These are phyloP conservation scores for Heterobasidion annosum DNA, from an alignment of 1,284 basidiomycete genomes.

Conservation along the genomic window DNA sequence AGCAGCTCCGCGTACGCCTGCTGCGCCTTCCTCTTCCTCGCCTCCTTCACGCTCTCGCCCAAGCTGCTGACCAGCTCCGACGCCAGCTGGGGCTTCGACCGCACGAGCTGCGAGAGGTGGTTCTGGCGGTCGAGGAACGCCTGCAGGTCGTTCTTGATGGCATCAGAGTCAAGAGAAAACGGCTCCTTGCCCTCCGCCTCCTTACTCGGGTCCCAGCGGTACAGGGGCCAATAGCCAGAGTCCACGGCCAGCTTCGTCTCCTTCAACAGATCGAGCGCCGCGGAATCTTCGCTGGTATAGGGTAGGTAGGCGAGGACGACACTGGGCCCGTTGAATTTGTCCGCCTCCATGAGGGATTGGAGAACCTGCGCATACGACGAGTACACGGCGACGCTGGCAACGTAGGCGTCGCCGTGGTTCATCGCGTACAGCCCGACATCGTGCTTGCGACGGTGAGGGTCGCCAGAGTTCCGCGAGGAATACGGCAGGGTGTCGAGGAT, in stretches of 20 bases:
- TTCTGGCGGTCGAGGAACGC: constrained; percentile 95
- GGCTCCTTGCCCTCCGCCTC: constrained; percentile 72
- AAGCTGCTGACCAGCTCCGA: constrained; percentile 80
- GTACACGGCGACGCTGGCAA: constrained; percentile 92
- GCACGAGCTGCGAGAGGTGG: constrained; percentile 88
- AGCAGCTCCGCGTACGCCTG: constrained; percentile 85
- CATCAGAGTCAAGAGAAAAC: constrained; percentile 90
- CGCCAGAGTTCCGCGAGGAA: constrained; percentile 60
- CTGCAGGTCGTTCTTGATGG: constrained; percentile 91
- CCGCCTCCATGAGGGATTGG: constrained; percentile 89
- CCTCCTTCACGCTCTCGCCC: constrained; percentile 79
- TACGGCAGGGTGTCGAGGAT: constrained; percentile 93
- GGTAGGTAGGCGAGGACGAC: constrained; percentile 95
- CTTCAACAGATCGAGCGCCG: constrained; percentile 85
- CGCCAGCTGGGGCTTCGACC: constrained; percentile 74
- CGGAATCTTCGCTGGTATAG: constrained; percentile 67
- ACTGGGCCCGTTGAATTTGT: constrained; percentile 84
- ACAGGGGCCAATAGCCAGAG: constrained; percentile 96
- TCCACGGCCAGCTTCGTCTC: constrained; percentile 98
- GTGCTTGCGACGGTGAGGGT: constrained; percentile 77
- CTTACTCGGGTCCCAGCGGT: constrained; percentile 92
- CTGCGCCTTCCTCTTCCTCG: constrained; percentile 77
- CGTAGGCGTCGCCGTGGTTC: constrained; percentile 97
- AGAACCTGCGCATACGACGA: constrained; percentile 94
- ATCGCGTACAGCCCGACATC: constrained; percentile 96